phyloP scores from a whole-genome alignment of 208 protist species.

The Crithidia expoeki region DNA sequence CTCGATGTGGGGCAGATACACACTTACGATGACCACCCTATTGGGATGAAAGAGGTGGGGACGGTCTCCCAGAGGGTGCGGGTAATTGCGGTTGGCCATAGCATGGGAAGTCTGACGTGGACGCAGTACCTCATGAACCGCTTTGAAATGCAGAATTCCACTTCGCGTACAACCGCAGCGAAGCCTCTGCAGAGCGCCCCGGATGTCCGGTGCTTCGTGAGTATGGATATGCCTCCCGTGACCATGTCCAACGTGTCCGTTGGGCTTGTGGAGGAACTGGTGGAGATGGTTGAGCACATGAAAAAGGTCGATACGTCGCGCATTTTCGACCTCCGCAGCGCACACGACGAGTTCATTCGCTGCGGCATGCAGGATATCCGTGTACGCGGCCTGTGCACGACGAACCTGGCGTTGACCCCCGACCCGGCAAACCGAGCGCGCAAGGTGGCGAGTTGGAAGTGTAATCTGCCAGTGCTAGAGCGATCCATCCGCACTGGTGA shows the following conservation, averaged over 20 bases:
- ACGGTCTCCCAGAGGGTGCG: not conserved
- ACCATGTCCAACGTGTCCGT: slow-evolving; percentile 28
- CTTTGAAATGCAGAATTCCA: not conserved
- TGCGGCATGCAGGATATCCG: slow-evolving; percentile 47
- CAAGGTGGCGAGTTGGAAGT: slow-evolving; percentile 40
- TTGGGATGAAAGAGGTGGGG: not conserved
- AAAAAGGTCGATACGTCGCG: slow-evolving; percentile 38
- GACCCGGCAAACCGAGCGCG: slow-evolving; percentile 13
- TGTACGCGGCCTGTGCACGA: slow-evolving; percentile 54
- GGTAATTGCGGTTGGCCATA: slow-evolving; percentile 63
- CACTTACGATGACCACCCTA: not conserved
- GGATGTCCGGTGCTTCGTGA: slow-evolving; percentile 40
- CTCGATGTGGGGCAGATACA: not conserved
- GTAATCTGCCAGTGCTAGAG: slow-evolving; percentile 56
- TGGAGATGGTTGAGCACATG: slow-evolving; percentile 46
- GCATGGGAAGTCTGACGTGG: slow-evolving; percentile 68
- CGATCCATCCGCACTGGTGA: slow-evolving; percentile 32
- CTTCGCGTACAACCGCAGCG: not conserved
- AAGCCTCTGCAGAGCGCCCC: not conserved
- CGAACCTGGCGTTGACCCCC: slow-evolving; percentile 47
- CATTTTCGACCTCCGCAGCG: slow-evolving; percentile 48
- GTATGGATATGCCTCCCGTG: slow-evolving; percentile 66
- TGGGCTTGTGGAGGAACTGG: slow-evolving; percentile 35
- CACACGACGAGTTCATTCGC: slow-evolving; percentile 57
- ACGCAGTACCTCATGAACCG: slow-evolving; percentile 53